phyloP scores from a whole-genome alignment of 2,329 filamentous ascomycete species.

The Pseudocercospora ulei region DNA sequence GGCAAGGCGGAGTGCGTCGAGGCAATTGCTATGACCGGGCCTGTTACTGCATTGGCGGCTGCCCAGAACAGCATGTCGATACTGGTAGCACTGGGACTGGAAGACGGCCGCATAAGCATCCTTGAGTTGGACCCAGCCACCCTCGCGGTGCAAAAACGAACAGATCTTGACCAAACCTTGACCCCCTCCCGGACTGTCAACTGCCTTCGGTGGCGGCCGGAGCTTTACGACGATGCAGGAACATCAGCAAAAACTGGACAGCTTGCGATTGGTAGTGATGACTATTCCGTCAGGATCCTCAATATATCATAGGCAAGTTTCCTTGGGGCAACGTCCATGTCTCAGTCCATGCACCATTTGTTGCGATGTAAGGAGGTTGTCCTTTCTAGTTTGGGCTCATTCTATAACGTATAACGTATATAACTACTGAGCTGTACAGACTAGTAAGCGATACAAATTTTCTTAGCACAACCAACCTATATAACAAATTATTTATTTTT shows the following conservation, averaged over 20 bases:
- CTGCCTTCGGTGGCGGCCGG: conserved; percentile 30
- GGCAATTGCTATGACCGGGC: conserved; percentile 24
- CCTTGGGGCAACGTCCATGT: too few species aligned
- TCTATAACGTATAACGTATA: too few species aligned
- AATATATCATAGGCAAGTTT: conserved; percentile 14
- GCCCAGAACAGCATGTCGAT: conserved; percentile 1
- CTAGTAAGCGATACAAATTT: too few species aligned
- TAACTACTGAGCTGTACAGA: too few species aligned
- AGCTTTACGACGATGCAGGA: background rate
- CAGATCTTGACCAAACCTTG: conserved; percentile 14
- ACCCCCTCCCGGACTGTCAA: conserved; percentile 26
- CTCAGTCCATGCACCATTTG: too few species aligned
- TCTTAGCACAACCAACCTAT: too few species aligned
- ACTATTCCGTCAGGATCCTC: conserved; percentile 36
- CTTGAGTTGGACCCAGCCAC: conserved; percentile 11
- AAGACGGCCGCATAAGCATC: conserved; percentile 27
- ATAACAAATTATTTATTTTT: too few species aligned
- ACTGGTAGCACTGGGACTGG: conserved; percentile 27
- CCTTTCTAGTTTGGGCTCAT: too few species aligned
- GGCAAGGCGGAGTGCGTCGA: conserved; percentile 22
- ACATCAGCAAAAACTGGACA: conserved; percentile 18
- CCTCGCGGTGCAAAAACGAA: conserved; percentile 11
- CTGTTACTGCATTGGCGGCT: conserved; percentile 34
- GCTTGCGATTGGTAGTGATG: conserved; percentile 38
- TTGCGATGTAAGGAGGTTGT: too few species aligned